A percentile compares a stretch with the other conserved stretches of the same genome.
These are phyloP conservation scores for Globisporangium nagaii DNA, from an alignment of 352 stramenopile genomes.

Conservation along the genomic window DNA sequence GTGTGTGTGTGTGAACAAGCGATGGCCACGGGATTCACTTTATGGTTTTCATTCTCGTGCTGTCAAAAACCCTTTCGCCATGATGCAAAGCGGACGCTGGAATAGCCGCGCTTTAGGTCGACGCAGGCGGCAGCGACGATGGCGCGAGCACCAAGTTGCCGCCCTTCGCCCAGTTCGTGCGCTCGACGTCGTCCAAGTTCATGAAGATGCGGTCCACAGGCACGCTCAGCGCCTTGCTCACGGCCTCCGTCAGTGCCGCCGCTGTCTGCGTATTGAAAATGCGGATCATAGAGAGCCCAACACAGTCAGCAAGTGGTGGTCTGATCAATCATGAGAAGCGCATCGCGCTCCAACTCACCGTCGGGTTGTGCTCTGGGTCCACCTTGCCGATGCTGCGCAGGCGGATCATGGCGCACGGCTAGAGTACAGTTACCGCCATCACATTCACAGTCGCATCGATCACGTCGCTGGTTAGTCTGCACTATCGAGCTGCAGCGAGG, in stretches of 20 bases:
- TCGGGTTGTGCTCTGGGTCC: constrained; percentile 39
- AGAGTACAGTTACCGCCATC: background rate
- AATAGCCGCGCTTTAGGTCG: background rate
- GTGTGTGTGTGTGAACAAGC: too few relatives aligned
- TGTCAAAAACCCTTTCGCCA: too few relatives aligned
- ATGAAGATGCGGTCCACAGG: constrained; percentile 44
- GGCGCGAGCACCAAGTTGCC: constrained; percentile 20
- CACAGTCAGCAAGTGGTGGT: background rate
- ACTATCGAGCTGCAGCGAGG: too few relatives aligned
- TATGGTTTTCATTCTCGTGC: too few relatives aligned
- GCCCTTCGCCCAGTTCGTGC: constrained; percentile 39
- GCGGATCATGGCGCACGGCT: constrained; percentile 55
- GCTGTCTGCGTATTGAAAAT: constrained; percentile 20
- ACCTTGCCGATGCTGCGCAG: constrained; percentile 51
- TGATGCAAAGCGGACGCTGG: too few relatives aligned
- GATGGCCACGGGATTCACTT: too few relatives aligned
- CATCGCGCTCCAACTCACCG: constrained; percentile 11
- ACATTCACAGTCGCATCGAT: background rate
- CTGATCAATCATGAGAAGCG: background rate
- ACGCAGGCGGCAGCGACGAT: constrained; percentile 1
- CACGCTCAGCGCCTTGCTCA: constrained; percentile 35
- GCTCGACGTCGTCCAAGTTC: constrained; percentile 43
- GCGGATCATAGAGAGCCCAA: background rate
- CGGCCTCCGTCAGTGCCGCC: constrained; percentile 30
- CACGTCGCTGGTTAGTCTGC: too few relatives aligned